Base-by-base conservation (phyloP, 176 grass and related monocot genomes). In the Poa pratensis region DNA sequence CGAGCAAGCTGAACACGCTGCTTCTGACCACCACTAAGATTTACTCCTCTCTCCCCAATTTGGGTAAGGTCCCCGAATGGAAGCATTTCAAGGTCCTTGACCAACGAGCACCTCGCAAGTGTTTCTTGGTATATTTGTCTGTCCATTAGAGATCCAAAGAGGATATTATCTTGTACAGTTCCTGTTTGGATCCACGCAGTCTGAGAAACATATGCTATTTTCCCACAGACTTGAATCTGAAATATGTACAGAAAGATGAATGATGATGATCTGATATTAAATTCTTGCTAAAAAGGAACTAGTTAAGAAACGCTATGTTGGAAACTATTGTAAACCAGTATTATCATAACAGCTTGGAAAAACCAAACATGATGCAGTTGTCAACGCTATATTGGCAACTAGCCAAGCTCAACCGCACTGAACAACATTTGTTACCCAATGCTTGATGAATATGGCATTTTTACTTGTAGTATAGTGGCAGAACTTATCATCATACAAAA, bases 151-250 rank as follows among this genome's bases (percentile, higher is more conserved):
- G 91, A 95, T 16, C 93, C 93, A 63, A 98, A 98, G 67, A 95
- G 86, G 72, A 98, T 98, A 80, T 98, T 98, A 13, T 94, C 96
- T 87, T 86, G 89, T 70, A 98, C 77, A 10, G 83, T 94, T 68
- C 96, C 96, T 24, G 91, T 90, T 89, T 98, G 96, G 84, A 98
- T 98, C 93, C 93, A 95, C 79, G 96, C 93, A 89, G 75, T 92
- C 88, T 95, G 96, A 79, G 93, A 92, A 77, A 98, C 96, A 84
- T 94, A 96, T 24, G 93, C 93, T 82, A 84, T 85, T 75, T 87
- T 92, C 69, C 93, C 96, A 43, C 39, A 89, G 79, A 92, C 96
- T 82, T 95, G 87, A 80, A 95, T 92, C 96, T 98, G 81, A 68
- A 87, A 77, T 46, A 70, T 50, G 50, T 46, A 18, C 51, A 57